These are phyloP conservation scores for Ustilago xerochloae DNA, from an alignment of 1,284 basidiomycete genomes.

Conservation along the genomic window DNA sequence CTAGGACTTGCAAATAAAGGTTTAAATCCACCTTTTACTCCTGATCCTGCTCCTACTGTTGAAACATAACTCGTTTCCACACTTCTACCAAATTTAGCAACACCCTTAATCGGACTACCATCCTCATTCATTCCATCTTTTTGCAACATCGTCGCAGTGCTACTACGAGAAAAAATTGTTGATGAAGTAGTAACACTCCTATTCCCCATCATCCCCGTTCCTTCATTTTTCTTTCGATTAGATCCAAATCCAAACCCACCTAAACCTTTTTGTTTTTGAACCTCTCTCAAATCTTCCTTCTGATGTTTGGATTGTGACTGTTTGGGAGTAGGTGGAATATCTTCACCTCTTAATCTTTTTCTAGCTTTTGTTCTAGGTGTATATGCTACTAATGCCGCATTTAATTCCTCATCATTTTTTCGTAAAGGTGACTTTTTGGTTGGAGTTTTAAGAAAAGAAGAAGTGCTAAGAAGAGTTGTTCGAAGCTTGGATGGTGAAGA, in stretches of 20 bases:
- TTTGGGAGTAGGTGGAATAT: conserved; percentile 51
- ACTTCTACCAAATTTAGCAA: too few species aligned
- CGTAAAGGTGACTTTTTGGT: conserved; percentile 3
- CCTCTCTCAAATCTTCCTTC: conserved; percentile 15
- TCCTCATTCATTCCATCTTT: conserved; percentile 10
- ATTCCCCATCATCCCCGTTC: neutral
- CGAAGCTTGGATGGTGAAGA: conserved; percentile 36
- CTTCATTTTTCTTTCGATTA: neutral
- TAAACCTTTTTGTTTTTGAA: conserved; percentile 11
- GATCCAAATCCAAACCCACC: conserved; percentile 26
- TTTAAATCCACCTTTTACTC: conserved; percentile 13
- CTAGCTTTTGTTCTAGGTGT: conserved; percentile 61
- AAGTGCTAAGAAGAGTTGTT: conserved; percentile 9
- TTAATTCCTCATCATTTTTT: conserved; percentile 19
- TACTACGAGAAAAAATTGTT: conserved; percentile 5
- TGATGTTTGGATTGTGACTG: too few species aligned
- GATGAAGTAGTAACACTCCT: conserved; percentile 4
- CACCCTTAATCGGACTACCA: too few species aligned
- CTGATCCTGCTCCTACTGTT: too few species aligned
- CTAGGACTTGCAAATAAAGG: conserved; percentile 40
- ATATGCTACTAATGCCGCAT: conserved; percentile 31
- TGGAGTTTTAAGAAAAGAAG: conserved; percentile 11
- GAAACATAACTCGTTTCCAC: too few species aligned
- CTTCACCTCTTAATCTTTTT: conserved; percentile 60
- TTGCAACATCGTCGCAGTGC: neutral